Conservation (phyloP, 2,329 filamentous ascomycete species). For the Fusarium gaditjirri region DNA sequence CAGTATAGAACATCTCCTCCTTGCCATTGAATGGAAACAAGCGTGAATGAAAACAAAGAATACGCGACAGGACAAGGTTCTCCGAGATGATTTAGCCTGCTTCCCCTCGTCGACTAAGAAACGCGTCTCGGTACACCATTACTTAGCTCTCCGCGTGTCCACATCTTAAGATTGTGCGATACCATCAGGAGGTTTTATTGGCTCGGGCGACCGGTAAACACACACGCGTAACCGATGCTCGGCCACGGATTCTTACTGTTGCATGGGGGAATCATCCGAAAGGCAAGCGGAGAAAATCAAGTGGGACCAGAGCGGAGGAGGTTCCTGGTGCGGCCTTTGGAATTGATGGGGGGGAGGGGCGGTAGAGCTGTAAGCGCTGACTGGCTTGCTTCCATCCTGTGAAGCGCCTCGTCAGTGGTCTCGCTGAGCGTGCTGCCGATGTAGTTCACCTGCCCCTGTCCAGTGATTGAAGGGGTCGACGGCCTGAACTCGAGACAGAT, state of each 20-base stretch:
- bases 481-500: rapidly evolving
- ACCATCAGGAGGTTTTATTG: background rate
- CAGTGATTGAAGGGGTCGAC: background rate
- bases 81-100: background rate
- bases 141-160: background rate
- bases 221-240: background rate
- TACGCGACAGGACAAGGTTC: background rate
- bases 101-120: background rate
- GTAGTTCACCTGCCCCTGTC: background rate
- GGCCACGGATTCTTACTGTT: background rate
- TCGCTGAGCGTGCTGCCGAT: background rate
- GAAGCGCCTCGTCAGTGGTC: background rate
- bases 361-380: background rate
- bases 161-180: background rate
- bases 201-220: background rate
- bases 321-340: background rate
- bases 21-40: background rate
- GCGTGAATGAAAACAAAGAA: background rate
- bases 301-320: background rate
- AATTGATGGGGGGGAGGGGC: background rate
- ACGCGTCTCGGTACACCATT: background rate
- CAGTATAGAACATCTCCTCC: background rate
- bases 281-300: background rate
- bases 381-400: background rate
- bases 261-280: background rate